phyloP scores from a whole-genome alignment of 352 stramenopile species.

The Pythium utonaiense region DNA sequence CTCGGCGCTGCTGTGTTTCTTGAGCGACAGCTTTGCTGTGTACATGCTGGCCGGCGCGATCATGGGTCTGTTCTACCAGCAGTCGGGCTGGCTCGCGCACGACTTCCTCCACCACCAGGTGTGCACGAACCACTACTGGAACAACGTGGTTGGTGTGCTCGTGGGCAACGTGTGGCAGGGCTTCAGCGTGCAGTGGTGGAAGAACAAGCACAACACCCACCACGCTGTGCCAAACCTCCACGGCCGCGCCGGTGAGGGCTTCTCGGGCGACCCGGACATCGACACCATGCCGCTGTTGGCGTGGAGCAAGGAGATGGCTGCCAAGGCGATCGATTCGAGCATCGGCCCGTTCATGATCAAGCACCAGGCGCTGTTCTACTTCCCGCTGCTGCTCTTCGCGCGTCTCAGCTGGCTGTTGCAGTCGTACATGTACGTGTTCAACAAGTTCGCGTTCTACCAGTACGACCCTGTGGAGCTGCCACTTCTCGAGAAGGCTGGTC shows the following conservation, averaged over 20 bases:
- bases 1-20: constrained; percentile 87
- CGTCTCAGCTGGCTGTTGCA: constrained; percentile 96
- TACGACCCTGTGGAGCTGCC: constrained; percentile 89
- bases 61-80: constrained; percentile 98
- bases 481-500: constrained; percentile 63
- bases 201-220: constrained; percentile 99
- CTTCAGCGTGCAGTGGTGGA: constrained; percentile 97
- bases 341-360: constrained; percentile 90
- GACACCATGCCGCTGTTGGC: constrained; percentile 98
- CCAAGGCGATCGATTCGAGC: constrained; percentile 72
- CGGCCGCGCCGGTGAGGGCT: constrained; percentile 77
- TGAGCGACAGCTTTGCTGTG: constrained; percentile 71
- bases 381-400: constrained; percentile 95
- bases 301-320: constrained; percentile 96
- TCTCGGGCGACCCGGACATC: constrained; percentile 96
- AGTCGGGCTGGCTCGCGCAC: constrained; percentile 97
- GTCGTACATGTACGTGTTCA: constrained; percentile 95
- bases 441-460: constrained; percentile 70
- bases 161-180: constrained; percentile 97
- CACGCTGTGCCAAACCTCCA: constrained; percentile 98
- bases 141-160: constrained; percentile 91
- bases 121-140: constrained; percentile 92
- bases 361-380: constrained; percentile 95
- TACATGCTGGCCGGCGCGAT: constrained; percentile 91
- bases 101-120: constrained; percentile 98